These are phyloP conservation scores for Patellifolia procumbens DNA, from an alignment of 179 eudicot species.

Conservation along the genomic window DNA sequence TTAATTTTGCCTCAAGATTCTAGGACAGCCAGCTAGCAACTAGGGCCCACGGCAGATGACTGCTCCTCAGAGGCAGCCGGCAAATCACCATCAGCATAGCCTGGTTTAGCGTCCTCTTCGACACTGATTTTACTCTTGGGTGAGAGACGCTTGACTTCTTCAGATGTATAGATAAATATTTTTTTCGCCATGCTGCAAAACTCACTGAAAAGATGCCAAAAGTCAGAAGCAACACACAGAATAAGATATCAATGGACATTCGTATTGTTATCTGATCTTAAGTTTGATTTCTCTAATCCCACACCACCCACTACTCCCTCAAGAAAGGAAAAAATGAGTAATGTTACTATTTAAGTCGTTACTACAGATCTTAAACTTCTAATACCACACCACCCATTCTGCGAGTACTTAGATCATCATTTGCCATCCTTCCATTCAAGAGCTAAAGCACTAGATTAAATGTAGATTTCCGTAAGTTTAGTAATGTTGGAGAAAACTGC, in stretches of 20 bases:
- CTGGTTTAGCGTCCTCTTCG: constrained; percentile 43
- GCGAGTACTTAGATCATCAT: too few relatives aligned
- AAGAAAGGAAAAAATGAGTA: background rate
- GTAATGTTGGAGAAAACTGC: background rate
- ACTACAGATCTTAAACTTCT: too few relatives aligned
- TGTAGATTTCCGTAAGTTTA: too few relatives aligned
- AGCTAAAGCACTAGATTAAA: background rate
- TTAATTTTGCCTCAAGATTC: background rate
- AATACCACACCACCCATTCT: too few relatives aligned
- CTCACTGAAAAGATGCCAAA: constrained; percentile 50
- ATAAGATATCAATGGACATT: background rate
- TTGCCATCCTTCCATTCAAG: too few relatives aligned
- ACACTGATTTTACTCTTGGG: constrained; percentile 60
- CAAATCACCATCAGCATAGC: constrained; percentile 36
- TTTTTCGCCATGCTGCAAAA: constrained; percentile 91
- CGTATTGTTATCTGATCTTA: background rate
- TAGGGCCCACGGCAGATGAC: constrained; percentile 51
- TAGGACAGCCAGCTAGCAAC: constrained; percentile 25
- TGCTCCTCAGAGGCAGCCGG: constrained; percentile 59
- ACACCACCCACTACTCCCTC: background rate
- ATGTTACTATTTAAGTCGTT: background rate
- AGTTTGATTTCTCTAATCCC: background rate
- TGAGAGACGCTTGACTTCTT: constrained; percentile 79
- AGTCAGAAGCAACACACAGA: background rate
- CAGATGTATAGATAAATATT: constrained; percentile 75